These are phyloP conservation scores for Apiospora phragmitis DNA, from an alignment of 2,329 filamentous ascomycete species.

Conservation along the genomic window DNA sequence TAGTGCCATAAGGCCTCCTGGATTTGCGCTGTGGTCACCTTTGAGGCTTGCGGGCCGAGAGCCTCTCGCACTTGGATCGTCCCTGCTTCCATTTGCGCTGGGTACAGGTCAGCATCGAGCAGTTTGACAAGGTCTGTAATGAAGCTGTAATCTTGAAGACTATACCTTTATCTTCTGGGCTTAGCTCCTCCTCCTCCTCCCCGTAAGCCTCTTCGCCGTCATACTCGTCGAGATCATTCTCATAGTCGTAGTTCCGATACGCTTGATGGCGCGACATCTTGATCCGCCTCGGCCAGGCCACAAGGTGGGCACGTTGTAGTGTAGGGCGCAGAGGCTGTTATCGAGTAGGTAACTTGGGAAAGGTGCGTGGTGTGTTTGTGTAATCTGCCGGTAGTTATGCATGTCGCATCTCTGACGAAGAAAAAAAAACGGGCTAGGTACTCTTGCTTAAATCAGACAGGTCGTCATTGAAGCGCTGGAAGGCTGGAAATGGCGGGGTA, in stretches of 20 bases:
- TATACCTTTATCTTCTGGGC: conserved; percentile 33
- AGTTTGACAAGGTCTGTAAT: neutral
- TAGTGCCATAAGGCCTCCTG: conserved; percentile 94
- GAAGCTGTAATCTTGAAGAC: neutral
- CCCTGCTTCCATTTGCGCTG: conserved; percentile 56
- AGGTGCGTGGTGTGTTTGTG: neutral
- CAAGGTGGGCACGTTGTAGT: neutral
- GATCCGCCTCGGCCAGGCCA: neutral
- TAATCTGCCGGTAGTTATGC: neutral
- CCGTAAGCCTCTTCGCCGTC: conserved; percentile 42
- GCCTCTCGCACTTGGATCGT: conserved; percentile 66
- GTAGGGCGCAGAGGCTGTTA: neutral
- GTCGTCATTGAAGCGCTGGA: neutral
- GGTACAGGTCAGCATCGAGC: neutral
- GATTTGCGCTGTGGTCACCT: conserved; percentile 66
- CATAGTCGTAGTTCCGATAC: conserved; percentile 50
- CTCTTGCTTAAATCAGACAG: neutral
- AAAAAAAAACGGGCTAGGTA: neutral
- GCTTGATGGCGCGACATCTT: conserved; percentile 49
- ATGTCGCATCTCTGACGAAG: neutral
- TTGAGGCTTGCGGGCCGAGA: conserved; percentile 60
- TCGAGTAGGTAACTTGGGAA: neutral
- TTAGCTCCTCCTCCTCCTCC: conserved; percentile 46
- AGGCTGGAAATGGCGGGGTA: neutral
- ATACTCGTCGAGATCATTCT: conserved; percentile 53